Evolutionary conservation across 2,329 filamentous ascomycete species (phyloP).

Genomic region (Sclerotinia trifoliorum): DNA sequence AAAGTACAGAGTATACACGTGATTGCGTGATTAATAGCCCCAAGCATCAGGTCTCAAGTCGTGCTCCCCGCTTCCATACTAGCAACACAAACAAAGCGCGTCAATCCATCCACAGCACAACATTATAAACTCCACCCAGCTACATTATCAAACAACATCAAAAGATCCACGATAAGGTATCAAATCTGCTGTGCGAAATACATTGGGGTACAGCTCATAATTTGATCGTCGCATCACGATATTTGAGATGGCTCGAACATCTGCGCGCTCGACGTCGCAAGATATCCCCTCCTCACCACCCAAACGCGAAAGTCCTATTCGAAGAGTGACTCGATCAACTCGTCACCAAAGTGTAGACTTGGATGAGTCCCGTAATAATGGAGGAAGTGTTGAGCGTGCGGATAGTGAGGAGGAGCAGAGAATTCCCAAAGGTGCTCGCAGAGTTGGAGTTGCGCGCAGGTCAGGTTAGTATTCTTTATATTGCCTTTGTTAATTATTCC

Average conservation of each 20-base stretch:
- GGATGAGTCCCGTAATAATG: conserved; percentile 30
- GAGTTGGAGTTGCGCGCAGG: conserved; percentile 22
- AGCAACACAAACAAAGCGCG: conserved; percentile 11
- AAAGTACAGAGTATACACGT: neutral
- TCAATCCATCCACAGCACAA: neutral
- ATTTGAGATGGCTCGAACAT: conserved; percentile 12
- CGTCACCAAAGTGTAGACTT: conserved; percentile 44
- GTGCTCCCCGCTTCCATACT: neutral
- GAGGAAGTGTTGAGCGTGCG: conserved; percentile 32
- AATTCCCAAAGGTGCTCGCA: neutral
- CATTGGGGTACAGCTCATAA: neutral
- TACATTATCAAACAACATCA: neutral
- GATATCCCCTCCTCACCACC: conserved; percentile 36
- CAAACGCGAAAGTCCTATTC: conserved; percentile 30
- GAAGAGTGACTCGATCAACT: conserved; percentile 37
- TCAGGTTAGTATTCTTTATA: conserved; percentile 24
- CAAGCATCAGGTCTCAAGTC: neutral
- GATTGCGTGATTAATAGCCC: neutral
- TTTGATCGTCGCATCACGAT: neutral
- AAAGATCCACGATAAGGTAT: neutral
- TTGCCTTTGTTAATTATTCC: neutral
- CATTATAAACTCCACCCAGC: conserved; percentile 4
- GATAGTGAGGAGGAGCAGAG: conserved; percentile 27
- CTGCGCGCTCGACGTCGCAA: conserved; percentile 17
- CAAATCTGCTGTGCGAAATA: neutral